phyloP scores from a whole-genome alignment of 192 early-diverging fungal species.

The Coemansia sp. region DNA sequence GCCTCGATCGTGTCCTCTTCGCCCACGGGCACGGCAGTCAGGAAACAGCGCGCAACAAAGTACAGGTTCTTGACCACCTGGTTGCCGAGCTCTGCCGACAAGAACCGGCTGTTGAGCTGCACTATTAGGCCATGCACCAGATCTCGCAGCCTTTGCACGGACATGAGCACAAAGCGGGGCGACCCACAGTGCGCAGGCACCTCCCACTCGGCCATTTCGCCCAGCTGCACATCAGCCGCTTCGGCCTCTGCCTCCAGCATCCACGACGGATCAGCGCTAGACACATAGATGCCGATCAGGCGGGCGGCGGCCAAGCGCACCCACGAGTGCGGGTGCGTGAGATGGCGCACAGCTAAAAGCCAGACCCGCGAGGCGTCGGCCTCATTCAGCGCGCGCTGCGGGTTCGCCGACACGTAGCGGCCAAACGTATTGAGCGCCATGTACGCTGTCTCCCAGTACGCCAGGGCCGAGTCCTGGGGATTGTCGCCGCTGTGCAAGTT shows the following conservation, averaged over 20 bases:
- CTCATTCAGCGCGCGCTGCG: slow-evolving; percentile 55
- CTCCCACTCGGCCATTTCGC: slow-evolving; percentile 21
- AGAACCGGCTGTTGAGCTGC: slow-evolving; percentile 67
- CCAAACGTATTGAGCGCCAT: slow-evolving; percentile 77
- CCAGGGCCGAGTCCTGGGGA: slow-evolving; percentile 58
- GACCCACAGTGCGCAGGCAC: slow-evolving; percentile 22
- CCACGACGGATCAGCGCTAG: slow-evolving; percentile 64
- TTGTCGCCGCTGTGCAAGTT: slow-evolving; percentile 34
- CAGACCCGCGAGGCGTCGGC: slow-evolving; percentile 65
- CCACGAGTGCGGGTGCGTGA: slow-evolving; percentile 93
- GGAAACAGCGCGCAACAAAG: slow-evolving; percentile 83
- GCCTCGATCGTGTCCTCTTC: neutral
- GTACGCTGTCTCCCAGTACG: slow-evolving; percentile 85
- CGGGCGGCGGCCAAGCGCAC: slow-evolving; percentile 72
- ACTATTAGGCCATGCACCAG: slow-evolving; percentile 60
- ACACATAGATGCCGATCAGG: slow-evolving; percentile 80
- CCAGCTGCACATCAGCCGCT: neutral
- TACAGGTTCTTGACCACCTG: slow-evolving; percentile 95
- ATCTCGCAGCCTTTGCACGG: slow-evolving; percentile 48
- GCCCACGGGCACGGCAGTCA: slow-evolving; percentile 26
- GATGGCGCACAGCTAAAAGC: slow-evolving; percentile 63
- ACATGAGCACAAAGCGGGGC: slow-evolving; percentile 37
- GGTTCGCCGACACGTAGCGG: slow-evolving; percentile 66
- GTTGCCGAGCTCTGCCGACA: slow-evolving; percentile 79
- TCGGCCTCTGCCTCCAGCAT: slow-evolving; percentile 43